Percentiles rank a stretch among this genome's conserved stretches.
Conservation (phyloP, 2,329 filamentous ascomycete species). For the Hypoxylon sp. region DNA sequence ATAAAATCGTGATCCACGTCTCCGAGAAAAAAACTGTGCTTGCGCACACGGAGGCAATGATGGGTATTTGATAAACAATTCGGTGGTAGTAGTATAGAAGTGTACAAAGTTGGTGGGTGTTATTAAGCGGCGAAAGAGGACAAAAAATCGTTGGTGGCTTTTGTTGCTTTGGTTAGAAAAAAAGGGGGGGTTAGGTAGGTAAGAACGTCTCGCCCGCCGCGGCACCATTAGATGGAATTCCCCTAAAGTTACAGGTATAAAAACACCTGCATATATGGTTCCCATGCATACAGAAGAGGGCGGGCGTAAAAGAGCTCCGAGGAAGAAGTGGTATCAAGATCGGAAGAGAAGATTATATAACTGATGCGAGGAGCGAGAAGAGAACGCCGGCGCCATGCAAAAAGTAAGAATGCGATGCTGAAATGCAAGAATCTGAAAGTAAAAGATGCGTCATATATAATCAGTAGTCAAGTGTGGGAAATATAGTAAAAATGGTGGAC, state of each 20-base stretch:
- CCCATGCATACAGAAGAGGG: conserved; percentile 25
- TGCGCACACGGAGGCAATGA: conserved; percentile 31
- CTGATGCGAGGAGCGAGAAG: conserved; percentile 13
- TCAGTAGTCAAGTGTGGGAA: conserved; percentile 18
- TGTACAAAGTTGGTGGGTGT: conserved; percentile 42
- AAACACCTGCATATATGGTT: neutral
- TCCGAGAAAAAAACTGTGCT: conserved; percentile 21
- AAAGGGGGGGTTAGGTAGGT: conserved; percentile 9
- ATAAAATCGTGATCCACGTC: conserved; percentile 31
- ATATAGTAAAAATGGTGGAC: neutral
- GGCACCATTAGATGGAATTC: conserved; percentile 12
- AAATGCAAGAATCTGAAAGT: conserved; percentile 36
- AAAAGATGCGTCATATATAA: conserved; percentile 42
- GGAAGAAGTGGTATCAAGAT: conserved; percentile 47
- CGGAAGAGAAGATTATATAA: conserved; percentile 21
- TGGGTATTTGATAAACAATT: conserved; percentile 29
- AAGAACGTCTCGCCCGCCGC: conserved; percentile 13
- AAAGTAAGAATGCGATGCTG: conserved; percentile 33
- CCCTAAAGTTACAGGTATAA: conserved; percentile 2
- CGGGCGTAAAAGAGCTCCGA: conserved; percentile 23
- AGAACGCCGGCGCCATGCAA: conserved; percentile 56
- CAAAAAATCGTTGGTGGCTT: neutral
- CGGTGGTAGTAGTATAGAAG: conserved; percentile 32
- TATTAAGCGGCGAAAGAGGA: conserved; percentile 30
- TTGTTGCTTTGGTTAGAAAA: neutral